phyloP scores from a whole-genome alignment of 768 basidiomycete genomes.

The Boletus sp. region DNA sequence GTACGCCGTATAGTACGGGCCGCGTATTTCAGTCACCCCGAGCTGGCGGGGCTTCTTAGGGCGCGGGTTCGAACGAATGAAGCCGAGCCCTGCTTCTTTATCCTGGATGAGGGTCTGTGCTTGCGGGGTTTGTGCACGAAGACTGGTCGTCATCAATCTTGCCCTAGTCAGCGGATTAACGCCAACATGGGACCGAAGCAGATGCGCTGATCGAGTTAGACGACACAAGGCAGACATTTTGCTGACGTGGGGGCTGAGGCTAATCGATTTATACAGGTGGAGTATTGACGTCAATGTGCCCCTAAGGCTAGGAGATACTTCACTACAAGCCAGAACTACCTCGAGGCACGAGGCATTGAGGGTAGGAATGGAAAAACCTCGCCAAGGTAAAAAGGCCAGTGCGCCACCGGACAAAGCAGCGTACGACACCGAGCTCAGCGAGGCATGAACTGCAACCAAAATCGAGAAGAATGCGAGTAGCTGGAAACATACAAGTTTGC shows the following conservation, averaged over 20 bases:
- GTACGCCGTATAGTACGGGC: constrained; percentile 43
- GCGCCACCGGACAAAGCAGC: no score
- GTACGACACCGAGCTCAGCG: no score
- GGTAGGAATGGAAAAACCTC: no score
- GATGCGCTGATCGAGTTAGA: neutral
- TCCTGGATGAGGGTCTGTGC: constrained; percentile 10
- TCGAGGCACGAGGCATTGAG: no score
- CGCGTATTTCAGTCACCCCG: constrained; percentile 44
- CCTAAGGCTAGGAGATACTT: no score
- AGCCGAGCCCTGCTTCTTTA: constrained; percentile 11
- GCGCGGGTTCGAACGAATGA: constrained; percentile 25
- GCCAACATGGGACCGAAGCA: neutral
- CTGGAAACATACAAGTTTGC: no score
- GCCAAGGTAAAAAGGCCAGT: no score
- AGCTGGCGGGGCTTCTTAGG: constrained; percentile 34
- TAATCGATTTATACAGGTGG: neutral
- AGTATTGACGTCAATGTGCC: constrained; percentile 3
- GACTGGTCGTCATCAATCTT: neutral
- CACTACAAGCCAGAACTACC: no score
- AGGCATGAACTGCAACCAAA: no score
- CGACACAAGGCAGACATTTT: neutral
- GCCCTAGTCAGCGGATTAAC: neutral
- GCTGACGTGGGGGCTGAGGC: neutral
- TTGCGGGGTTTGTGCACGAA: neutral
- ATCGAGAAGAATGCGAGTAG: no score